Evolutionary conservation across 805 yeast genomes (phyloP).

Genomic region (Hanseniaspora lindneri): DNA sequence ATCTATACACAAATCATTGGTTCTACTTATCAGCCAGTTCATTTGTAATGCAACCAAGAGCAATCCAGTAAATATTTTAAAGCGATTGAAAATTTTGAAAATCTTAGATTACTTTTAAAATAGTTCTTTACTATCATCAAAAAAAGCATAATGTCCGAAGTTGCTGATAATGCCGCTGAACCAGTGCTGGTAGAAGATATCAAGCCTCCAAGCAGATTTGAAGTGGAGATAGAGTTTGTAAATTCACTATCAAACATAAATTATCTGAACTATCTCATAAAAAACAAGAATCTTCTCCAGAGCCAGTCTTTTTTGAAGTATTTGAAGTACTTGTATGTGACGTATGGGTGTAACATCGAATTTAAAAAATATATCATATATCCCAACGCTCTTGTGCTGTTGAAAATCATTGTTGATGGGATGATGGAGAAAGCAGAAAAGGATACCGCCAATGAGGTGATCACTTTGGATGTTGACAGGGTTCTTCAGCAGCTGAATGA

Average conservation of each 20-base stretch:
- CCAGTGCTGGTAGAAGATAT: conserved; percentile 6
- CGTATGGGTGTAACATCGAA: conserved; percentile 57
- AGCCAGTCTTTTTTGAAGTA: conserved; percentile 57
- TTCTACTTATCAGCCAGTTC: too few species aligned
- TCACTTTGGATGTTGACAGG: not conserved
- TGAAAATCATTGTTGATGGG: conserved; percentile 41
- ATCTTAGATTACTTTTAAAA: too few species aligned
- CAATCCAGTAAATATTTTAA: too few species aligned
- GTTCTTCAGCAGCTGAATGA: conserved; percentile 23
- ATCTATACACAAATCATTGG: too few species aligned
- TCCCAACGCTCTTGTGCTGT: conserved; percentile 78
- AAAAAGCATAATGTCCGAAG: not conserved
- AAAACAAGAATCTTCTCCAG: conserved; percentile 62
- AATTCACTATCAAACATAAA: conserved; percentile 85
- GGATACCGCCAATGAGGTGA: not conserved
- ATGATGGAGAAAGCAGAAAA: conserved; percentile 11
- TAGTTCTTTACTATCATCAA: too few species aligned
- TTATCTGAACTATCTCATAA: conserved; percentile 76
- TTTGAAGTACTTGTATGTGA: conserved; percentile 52
- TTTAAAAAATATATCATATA: conserved; percentile 43
- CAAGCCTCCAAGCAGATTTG: conserved; percentile 40
- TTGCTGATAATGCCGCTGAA: not conserved
- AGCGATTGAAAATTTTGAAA: too few species aligned
- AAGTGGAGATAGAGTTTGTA: conserved; percentile 50
- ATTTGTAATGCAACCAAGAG: too few species aligned